Conservation (phyloP, 345 rosid genomes). For the Hibiscus syriacus region DNA sequence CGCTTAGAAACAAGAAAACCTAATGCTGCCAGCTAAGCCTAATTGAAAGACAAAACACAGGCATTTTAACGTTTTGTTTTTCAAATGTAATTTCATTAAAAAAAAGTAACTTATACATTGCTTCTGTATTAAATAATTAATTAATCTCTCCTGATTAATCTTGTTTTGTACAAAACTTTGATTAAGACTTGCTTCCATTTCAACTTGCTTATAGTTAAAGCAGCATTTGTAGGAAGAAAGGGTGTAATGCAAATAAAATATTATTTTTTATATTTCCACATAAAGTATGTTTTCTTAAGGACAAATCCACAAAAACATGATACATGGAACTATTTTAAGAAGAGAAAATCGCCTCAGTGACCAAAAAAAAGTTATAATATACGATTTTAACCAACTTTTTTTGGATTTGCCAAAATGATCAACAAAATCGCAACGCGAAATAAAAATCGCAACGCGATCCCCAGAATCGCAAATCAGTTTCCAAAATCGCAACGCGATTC, state of each 20-base stretch:
- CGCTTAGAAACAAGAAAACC: slow-evolving; percentile 2
- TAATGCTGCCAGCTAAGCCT: slow-evolving; percentile 1
- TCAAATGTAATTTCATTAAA: background rate
- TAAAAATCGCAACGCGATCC: too few relatives aligned
- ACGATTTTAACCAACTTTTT: too few relatives aligned
- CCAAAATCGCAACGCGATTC: too few relatives aligned
- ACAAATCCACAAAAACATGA: background rate
- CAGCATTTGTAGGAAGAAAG: background rate
- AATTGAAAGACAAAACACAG: background rate
- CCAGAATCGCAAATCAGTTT: too few relatives aligned
- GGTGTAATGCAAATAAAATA: background rate
- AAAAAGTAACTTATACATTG: too few relatives aligned
- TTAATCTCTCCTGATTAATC: too few relatives aligned
- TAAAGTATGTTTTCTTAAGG: background rate
- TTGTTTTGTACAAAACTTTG: background rate
- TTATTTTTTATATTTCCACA: background rate
- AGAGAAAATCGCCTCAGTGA: too few relatives aligned
- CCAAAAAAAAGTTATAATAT: too few relatives aligned
- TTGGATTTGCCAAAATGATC: too few relatives aligned
- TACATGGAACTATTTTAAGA: background rate
- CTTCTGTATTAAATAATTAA: too few relatives aligned
- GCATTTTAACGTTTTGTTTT: background rate
- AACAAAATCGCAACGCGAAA: too few relatives aligned
- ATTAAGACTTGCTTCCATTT: background rate
- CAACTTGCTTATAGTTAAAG: background rate